phyloP scores from a whole-genome alignment of 441 rosid genomes.

The Hura crepitans region DNA sequence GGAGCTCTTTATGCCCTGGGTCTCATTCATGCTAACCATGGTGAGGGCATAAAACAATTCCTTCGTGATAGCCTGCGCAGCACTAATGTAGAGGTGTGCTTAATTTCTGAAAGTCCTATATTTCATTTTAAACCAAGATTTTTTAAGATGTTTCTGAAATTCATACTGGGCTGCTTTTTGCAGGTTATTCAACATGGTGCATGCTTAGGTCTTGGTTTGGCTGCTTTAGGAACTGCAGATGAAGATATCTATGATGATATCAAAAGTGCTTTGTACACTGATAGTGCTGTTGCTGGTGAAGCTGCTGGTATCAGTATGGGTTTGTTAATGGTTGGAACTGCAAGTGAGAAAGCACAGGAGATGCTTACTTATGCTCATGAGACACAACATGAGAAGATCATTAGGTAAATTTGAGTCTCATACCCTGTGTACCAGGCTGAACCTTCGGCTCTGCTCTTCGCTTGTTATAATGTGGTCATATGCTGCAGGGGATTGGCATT shows the following conservation, averaged over 20 bases:
- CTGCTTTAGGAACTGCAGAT: constrained; percentile 96
- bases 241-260: constrained; percentile 88
- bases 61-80: constrained; percentile 79
- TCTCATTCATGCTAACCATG: constrained; percentile 94
- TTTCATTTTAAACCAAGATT: background rate
- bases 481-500: constrained; percentile 72
- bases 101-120: constrained; percentile 4
- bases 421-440: background rate
- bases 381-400: constrained; percentile 96
- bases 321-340: constrained; percentile 97
- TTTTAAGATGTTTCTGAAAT: background rate
- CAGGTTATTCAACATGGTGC: constrained; percentile 99
- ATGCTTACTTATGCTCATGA: constrained; percentile 98
- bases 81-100: constrained; percentile 75
- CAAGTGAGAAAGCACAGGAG: constrained; percentile 90
- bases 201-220: constrained; percentile 96
- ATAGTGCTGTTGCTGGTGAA: constrained; percentile 97
- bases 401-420: constrained; percentile 48
- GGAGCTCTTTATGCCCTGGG: constrained; percentile 93
- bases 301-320: constrained; percentile 99
- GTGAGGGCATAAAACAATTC: constrained; percentile 93
- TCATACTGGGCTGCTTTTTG: constrained; percentile 21
- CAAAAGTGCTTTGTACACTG: constrained; percentile 71
- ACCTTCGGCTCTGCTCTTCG: constrained; percentile 9
- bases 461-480: background rate